phyloP scores from a whole-genome alignment of 1,284 basidiomycete species.

The Leccinum fuscescens region DNA sequence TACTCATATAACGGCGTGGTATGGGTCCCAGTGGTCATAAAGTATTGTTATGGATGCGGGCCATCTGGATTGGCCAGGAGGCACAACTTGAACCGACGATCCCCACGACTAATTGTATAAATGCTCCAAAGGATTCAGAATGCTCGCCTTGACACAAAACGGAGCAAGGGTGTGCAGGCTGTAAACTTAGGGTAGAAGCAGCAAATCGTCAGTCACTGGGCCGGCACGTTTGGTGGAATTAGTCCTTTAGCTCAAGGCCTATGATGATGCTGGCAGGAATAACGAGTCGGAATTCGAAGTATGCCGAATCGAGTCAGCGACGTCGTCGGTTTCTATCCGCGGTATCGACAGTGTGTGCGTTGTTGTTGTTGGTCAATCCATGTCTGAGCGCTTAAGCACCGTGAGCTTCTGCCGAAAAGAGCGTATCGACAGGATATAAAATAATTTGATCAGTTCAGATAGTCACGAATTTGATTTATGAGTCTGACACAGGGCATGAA shows the following conservation, averaged over 20 bases:
- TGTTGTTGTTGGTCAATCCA: background rate
- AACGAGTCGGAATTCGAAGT: background rate
- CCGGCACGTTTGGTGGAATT: background rate
- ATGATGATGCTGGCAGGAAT: no score
- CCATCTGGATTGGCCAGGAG: background rate
- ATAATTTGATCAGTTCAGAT: background rate
- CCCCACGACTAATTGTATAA: background rate
- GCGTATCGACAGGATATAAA: background rate
- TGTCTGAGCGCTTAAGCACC: background rate
- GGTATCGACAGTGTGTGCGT: background rate
- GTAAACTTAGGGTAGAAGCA: background rate
- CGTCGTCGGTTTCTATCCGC: background rate
- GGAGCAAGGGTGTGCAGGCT: background rate
- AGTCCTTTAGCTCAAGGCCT: background rate
- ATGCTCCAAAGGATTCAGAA: background rate
- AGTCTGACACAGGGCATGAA: background rate
- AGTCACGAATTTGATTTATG: background rate
- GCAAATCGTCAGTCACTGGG: background rate
- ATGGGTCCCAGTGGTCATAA: background rate
- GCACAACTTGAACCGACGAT: background rate
- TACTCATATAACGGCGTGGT: background rate
- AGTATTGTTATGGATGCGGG: background rate
- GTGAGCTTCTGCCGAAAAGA: background rate
- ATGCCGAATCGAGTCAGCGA: background rate
- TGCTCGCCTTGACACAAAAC: background rate